phyloP scores from a whole-genome alignment of 371 early-diverging fungal genomes.

The Conidiobolus incongruus region DNA sequence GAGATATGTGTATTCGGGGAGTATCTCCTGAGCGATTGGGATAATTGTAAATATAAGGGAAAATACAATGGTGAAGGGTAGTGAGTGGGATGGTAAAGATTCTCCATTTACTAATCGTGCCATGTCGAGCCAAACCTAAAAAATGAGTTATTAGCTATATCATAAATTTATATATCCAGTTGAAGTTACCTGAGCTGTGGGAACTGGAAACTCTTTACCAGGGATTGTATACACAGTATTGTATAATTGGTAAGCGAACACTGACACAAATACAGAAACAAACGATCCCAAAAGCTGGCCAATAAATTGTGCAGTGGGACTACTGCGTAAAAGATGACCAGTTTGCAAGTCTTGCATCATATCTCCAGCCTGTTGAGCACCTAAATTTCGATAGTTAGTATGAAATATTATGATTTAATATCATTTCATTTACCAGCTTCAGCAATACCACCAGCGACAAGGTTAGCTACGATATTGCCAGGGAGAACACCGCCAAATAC shows the following conservation, averaged over 20 bases:
- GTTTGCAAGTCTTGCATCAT: conserved; percentile 81
- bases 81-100: conserved; percentile 33
- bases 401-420: background rate
- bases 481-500: conserved; percentile 51
- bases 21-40: conserved; percentile 17
- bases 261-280: conserved; percentile 34
- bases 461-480: conserved; percentile 45
- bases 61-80: conserved; percentile 29
- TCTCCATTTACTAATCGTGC: conserved; percentile 57
- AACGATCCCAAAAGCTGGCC: conserved; percentile 66
- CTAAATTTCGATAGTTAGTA: background rate
- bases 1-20: conserved; percentile 9
- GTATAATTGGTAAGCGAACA: conserved; percentile 48
- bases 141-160: no score
- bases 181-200: conserved; percentile 34
- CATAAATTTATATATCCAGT: no score
- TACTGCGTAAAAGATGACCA: conserved; percentile 54
- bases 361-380: conserved; percentile 23
- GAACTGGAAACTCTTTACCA: conserved; percentile 42
- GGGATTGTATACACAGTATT: conserved; percentile 44
- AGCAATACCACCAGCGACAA: conserved; percentile 70
- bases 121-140: conserved; percentile 45
- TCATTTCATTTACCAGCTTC: conserved; percentile 34
- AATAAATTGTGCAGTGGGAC: conserved; percentile 65
- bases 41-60: conserved; percentile 27